These are phyloP conservation scores for Pichia sp. DNA, from an alignment of 1,139 yeast genomes.

Conservation along the genomic window DNA sequence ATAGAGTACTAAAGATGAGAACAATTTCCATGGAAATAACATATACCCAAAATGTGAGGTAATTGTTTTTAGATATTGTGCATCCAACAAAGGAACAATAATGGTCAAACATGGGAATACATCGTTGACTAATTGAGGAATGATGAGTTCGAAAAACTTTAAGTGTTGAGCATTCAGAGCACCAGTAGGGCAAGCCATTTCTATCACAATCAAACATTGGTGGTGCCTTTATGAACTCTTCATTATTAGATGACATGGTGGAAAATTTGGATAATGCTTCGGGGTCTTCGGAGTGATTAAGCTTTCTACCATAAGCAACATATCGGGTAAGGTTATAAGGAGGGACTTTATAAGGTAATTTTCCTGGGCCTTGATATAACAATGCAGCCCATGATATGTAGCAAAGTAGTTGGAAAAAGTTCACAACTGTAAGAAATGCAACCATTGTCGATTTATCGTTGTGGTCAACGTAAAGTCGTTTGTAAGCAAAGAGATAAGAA, in stretches of 20 bases:
- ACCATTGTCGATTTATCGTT: conserved; percentile 23
- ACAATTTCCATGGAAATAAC: conserved; percentile 31
- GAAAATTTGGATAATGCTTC: conserved; percentile 1
- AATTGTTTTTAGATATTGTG: conserved; percentile 51
- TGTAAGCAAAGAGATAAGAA: conserved; percentile 28
- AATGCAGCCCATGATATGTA: conserved; percentile 24
- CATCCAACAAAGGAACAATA: conserved; percentile 59
- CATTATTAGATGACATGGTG: conserved; percentile 4
- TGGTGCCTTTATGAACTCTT: conserved; percentile 32
- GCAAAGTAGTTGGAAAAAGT: conserved; percentile 10
- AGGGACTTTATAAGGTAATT: conserved; percentile 21
- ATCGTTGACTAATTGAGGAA: conserved; percentile 38
- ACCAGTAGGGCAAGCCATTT: conserved; percentile 57
- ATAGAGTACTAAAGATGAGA: conserved; percentile 25
- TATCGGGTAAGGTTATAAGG: conserved; percentile 26
- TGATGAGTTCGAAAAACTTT: conserved; percentile 52
- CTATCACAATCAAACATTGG: conserved; percentile 48
- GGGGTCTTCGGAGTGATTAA: background rate
- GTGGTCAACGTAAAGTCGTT: conserved; percentile 19
- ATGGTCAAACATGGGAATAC: conserved; percentile 59
- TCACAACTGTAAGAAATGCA: conserved; percentile 29
- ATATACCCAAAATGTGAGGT: conserved; percentile 45
- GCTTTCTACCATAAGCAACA: conserved; percentile 16
- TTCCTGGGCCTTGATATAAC: conserved; percentile 27
- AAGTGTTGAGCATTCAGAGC: conserved; percentile 45